Base-by-base conservation (phyloP, 148 eudicot genomes). In the Rhododendron kiyosumense region DNA sequence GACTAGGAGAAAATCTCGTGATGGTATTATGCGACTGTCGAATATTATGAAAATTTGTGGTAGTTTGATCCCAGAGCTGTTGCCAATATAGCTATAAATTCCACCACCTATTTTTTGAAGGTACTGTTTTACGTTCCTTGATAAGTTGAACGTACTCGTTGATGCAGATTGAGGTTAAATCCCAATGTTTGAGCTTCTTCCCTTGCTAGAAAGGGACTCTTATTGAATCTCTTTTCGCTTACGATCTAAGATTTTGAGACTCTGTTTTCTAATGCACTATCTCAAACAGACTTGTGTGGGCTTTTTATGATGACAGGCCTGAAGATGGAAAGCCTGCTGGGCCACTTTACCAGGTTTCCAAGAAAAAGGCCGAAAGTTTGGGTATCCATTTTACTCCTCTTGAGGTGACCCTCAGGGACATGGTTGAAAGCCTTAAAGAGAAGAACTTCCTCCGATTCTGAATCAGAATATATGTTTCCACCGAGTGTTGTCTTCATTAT, bases 301-400 rank as follows among this genome's bases (percentile, higher is more conserved):
- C 57, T 2, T 74, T 84, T 3, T 26, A 71, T 84, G 28, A 69
- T 43, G 36, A 77, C 89, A 91, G 91, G n/a, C 77, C 32, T 59
- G 84, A 74, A 49, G 88, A 85, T 81, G 87, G 84, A 18, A 61
- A 83, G 36, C 63, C 78, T 36, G 57, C 20, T n/a, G 45, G 0
- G 45, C 79, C 84, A 18, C 78, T 49, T 26, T 91, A 82, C 82
- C 86, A 80, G n/a, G 84, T 89, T 4, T 89, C 90, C 15, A 88
- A 32, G 76, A 88, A 84, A 73, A 91, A 77, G 83, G 90, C 91
- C 22, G 54, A 85, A 84, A 57, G 87, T 82, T 81, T 91, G 41
- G 90, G 90, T 65, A 80, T 91, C n/a, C 45, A 38, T 75, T 75
- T 75, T 38, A 71, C 76, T 14, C 79, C 48, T 75, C 48, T 38